Percentiles rank a stretch among this genome's conserved stretches.
phyloP scores from a whole-genome alignment of 2,329 filamentous ascomycete genomes.

The Exserohilum turcica region DNA sequence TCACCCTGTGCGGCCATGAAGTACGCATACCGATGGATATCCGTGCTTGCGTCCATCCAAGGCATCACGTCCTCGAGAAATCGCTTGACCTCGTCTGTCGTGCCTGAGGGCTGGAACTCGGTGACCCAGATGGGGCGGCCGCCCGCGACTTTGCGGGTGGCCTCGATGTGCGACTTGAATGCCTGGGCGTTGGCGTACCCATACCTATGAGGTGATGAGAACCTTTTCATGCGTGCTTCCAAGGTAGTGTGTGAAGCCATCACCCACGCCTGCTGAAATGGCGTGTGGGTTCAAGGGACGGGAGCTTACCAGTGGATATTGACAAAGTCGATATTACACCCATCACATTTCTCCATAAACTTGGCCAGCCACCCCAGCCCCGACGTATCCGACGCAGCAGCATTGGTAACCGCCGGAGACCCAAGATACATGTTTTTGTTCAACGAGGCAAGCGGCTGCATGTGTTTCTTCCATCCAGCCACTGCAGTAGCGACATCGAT shows the following conservation, averaged over 20 bases:
- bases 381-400: conserved; percentile 7
- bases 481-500: conserved; percentile 25
- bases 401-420: conserved; percentile 41
- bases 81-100: conserved; percentile 18
- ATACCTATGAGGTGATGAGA: conserved; percentile 21
- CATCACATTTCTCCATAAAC: conserved; percentile 36
- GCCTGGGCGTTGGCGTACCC: conserved; percentile 26
- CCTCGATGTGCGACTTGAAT: conserved; percentile 45
- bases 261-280: fast-evolving
- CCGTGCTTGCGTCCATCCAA: conserved; percentile 37
- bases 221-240: too few species aligned
- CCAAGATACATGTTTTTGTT: conserved; percentile 35
- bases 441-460: conserved; percentile 23
- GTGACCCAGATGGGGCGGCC: conserved; percentile 52
- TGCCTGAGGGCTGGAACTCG: conserved; percentile 35
- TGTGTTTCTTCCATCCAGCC: conserved; percentile 21
- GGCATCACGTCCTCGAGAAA: conserved; percentile 40
- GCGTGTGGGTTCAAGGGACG: background rate
- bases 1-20: conserved; percentile 23
- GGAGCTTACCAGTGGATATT: conserved; percentile 38
- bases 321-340: conserved; percentile 44
- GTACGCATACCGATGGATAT: conserved; percentile 42
- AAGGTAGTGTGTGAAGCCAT: too few species aligned
- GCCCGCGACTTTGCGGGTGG: conserved; percentile 53
- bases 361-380: conserved; percentile 33